These are phyloP conservation scores for Fusarium paranaense DNA, from an alignment of 2,329 filamentous ascomycete genomes.

Conservation along the genomic window DNA sequence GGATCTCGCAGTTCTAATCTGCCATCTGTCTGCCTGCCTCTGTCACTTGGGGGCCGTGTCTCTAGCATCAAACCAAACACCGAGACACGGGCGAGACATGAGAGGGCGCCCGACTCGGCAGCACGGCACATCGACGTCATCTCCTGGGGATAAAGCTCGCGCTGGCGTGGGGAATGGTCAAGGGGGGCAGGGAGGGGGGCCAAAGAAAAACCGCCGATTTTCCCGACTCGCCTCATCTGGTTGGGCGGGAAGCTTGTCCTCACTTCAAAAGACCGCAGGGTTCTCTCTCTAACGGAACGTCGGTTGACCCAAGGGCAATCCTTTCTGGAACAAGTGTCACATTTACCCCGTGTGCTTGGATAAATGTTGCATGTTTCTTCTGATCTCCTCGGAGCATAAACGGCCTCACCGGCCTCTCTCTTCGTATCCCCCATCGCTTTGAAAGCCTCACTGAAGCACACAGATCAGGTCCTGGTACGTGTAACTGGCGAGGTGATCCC, in stretches of 20 bases:
- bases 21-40: neutral
- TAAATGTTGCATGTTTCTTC: neutral
- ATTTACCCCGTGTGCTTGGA: neutral
- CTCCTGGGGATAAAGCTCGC: constrained; percentile 16
- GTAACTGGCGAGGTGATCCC: constrained; percentile 19
- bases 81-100: constrained; percentile 20
- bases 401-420: constrained; percentile 22
- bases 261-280: constrained; percentile 1
- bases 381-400: constrained; percentile 4
- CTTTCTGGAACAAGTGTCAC: constrained; percentile 23
- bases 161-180: constrained; percentile 38
- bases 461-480: constrained; percentile 28
- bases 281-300: neutral
- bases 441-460: constrained; percentile 16
- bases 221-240: constrained; percentile 34
- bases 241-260: constrained; percentile 27
- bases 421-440: constrained; percentile 23
- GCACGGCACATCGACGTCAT: constrained; percentile 45
- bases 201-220: constrained; percentile 41
- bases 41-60: constrained; percentile 17
- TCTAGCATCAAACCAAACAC: constrained; percentile 20
- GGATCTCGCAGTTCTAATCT: neutral
- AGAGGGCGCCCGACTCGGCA: constrained; percentile 36
- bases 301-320: neutral
- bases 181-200: constrained; percentile 3